phyloP scores from a whole-genome alignment of 2,329 filamentous ascomycete genomes.

The Cercospora sesami region DNA sequence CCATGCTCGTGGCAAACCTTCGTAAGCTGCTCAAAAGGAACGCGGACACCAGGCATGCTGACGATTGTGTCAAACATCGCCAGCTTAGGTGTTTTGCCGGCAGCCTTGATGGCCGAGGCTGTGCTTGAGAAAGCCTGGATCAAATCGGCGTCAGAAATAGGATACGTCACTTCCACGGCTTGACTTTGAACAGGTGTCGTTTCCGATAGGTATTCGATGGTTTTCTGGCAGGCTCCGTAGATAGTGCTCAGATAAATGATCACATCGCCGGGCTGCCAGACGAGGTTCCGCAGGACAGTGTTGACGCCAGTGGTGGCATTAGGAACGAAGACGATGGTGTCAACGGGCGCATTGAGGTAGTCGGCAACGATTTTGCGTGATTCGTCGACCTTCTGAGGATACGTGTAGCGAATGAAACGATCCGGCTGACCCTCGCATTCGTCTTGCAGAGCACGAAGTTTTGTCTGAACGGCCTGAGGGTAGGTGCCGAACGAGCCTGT shows the following conservation, averaged over 20 bases:
- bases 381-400: constrained; percentile 62
- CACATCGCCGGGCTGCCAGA: constrained; percentile 68
- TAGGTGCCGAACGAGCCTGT: constrained; percentile 77
- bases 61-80: constrained; percentile 80
- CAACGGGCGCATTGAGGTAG: constrained; percentile 64
- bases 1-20: constrained; percentile 64
- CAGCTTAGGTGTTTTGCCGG: constrained; percentile 64
- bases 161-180: constrained; percentile 65
- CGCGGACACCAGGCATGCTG: constrained; percentile 72
- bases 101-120: constrained; percentile 53
- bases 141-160: constrained; percentile 68
- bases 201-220: constrained; percentile 71
- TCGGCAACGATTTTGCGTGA: constrained; percentile 64
- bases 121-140: constrained; percentile 60
- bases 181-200: constrained; percentile 53
- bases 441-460: constrained; percentile 65
- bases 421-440: constrained; percentile 69
- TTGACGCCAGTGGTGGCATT: constrained; percentile 82
- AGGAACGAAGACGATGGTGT: constrained; percentile 71
- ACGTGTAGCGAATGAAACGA: constrained; percentile 70
- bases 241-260: constrained; percentile 77
- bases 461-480: constrained; percentile 61
- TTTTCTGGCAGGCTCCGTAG: constrained; percentile 76
- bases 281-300: constrained; percentile 73
- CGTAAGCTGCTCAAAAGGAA: constrained; percentile 73